These are phyloP conservation scores for Citrus australasica DNA, from an alignment of 345 rosid genomes.

Conservation along the genomic window DNA sequence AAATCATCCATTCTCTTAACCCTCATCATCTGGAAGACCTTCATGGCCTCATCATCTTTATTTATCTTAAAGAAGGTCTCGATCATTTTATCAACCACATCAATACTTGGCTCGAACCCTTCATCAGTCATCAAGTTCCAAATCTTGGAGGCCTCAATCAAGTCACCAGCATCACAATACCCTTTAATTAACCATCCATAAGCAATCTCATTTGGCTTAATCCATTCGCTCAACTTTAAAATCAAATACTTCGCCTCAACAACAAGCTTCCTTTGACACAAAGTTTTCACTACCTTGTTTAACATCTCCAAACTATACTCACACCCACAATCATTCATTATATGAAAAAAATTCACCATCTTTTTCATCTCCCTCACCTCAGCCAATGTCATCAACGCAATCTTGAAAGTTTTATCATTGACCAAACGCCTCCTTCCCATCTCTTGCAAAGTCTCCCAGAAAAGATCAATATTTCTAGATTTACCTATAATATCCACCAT, in stretches of 20 bases:
- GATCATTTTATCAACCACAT: conserved; percentile 59
- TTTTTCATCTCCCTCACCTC: conserved; percentile 68
- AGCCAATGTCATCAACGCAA: conserved; percentile 59
- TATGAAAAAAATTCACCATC: conserved; percentile 59
- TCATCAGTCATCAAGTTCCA: conserved; percentile 88
- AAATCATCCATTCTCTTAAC: conserved; percentile 42
- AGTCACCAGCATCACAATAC: conserved; percentile 60
- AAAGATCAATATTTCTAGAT: conserved; percentile 66
- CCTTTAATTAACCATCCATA: conserved; percentile 63
- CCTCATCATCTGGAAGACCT: conserved; percentile 56
- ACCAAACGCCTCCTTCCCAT: conserved; percentile 48
- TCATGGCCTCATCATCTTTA: conserved; percentile 56
- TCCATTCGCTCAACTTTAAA: conserved; percentile 49
- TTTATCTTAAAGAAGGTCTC: conserved; percentile 65
- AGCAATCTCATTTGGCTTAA: conserved; percentile 49
- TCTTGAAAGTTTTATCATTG: conserved; percentile 63
- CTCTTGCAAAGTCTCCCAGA: conserved; percentile 58
- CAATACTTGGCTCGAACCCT: conserved; percentile 46
- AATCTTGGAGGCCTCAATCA: conserved; percentile 67
- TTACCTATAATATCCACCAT: conserved; percentile 56
- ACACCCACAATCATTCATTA: conserved; percentile 61
- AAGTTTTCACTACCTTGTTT: conserved; percentile 48
- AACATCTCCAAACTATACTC: conserved; percentile 43
- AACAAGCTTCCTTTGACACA: conserved; percentile 50
- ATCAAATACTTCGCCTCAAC: conserved; percentile 69